Evolutionary conservation across 2,329 filamentous ascomycete genomes (phyloP), one percentile per base, ranked within the genome.

Genomic region (Colletotrichum sp.): DNA sequence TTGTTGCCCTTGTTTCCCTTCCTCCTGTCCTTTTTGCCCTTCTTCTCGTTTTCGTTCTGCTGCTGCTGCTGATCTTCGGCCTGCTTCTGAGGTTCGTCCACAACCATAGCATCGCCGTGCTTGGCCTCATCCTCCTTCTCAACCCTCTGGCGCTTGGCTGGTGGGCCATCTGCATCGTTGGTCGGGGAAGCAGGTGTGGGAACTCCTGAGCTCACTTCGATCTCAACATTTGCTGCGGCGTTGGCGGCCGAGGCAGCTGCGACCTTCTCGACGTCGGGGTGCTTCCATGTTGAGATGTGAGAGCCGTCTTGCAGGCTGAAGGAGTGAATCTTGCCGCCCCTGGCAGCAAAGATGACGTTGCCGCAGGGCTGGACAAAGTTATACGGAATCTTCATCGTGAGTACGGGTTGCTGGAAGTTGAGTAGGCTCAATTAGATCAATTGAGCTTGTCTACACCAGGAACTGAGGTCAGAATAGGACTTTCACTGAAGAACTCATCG

Each of bases 321-420:
- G 4, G 92, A 91, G 81, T 95, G 90, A 70, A 98, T 91, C 79
- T 89, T 91, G 64, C 93, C 90, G 16, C 95, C 95, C 76, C 93
- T 92, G 30, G 95, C 94, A 49, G 94, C 94, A 79, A 98, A 89
- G 21, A 98, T 84, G 24, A 94, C 84, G 79, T 89, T 83, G 62
- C 90, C 90, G 78, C 89, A 87, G 44, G 85, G 83, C 66, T 86
- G 86, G 63, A 95, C 84, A 79, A 91, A 90, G 80, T 94, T 93
- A 80, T 94, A 94, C n/a, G 93, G 93, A 73, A 90, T 82, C 77
- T 85, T 85, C 85, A 89, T 88, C n/a, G 79, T 82, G 59, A 67
- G 7, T 24, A 13, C 15, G 59, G 44, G 10, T 52, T 57, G 28
- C 49, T 26, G 9, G 13, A 15, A 57, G n/a, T 49, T 69, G 24